Percentiles rank a stretch among this genome's conserved stretches.
Conservation (phyloP, 345 rosid genomes). For the Rhizophora mangle region DNA sequence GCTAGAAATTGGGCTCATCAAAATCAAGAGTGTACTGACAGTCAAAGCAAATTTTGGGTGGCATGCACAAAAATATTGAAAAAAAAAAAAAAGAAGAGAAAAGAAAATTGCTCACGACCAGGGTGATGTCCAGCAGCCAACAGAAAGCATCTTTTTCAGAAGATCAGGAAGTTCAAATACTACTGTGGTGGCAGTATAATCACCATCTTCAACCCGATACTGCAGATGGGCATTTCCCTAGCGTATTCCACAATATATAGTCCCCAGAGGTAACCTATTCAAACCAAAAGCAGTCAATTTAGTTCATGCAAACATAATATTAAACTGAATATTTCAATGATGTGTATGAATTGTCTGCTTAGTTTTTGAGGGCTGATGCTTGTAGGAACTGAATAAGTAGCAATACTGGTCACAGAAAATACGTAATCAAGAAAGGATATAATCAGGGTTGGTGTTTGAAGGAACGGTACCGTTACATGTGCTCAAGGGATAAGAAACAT, state of each 20-base stretch:
- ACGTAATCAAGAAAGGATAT: too few relatives aligned
- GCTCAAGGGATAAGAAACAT: too few relatives aligned
- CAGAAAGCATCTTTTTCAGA: background rate
- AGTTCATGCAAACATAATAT: background rate
- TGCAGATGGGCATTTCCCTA: constrained; percentile 75
- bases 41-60: too few relatives aligned
- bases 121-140: background rate
- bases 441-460: too few relatives aligned
- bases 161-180: background rate
- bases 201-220: constrained; percentile 5
- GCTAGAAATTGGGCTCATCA: background rate
- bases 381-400: too few relatives aligned
- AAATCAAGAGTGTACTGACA: too few relatives aligned
- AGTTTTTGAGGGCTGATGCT: too few relatives aligned
- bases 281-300: background rate
- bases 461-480: too few relatives aligned
- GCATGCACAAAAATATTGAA: background rate
- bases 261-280: constrained; percentile 76
- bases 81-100: background rate
- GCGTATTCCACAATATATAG: constrained; percentile 89
- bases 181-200: background rate
- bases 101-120: background rate
- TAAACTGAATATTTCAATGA: too few relatives aligned
- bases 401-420: too few relatives aligned
- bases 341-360: too few relatives aligned